Evolutionary conservation across 2,329 filamentous ascomycete genomes (phyloP).

Genomic region (Calonectria ilicicola): DNA sequence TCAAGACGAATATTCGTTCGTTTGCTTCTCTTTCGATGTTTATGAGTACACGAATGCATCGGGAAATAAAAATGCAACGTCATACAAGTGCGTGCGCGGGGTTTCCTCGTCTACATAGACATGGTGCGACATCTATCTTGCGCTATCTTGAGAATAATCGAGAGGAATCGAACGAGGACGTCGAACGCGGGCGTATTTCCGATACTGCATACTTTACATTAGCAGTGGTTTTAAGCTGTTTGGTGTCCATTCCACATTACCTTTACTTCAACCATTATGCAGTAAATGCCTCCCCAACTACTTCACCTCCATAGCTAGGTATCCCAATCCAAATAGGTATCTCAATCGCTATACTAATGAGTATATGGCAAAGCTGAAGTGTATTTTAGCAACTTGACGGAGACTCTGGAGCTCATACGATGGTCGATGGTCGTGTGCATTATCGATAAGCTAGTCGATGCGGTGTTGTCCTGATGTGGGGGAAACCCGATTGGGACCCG

Average conservation of each 20-base stretch:
- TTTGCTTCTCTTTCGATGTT: background rate
- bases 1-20: background rate
- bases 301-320: background rate
- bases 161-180: background rate
- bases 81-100: background rate
- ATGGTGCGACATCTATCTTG: background rate
- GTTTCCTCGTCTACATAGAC: background rate
- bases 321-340: too few species aligned
- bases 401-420: background rate
- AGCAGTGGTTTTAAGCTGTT: background rate
- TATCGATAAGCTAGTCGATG: background rate
- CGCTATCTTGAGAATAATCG: background rate
- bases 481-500: background rate
- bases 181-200: background rate
- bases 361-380: background rate
- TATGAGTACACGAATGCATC: slow-evolving; percentile 22
- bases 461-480: background rate
- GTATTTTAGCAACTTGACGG: background rate
- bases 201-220: background rate
- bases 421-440: background rate
- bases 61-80: background rate
- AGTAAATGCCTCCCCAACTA: background rate
- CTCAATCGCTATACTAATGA: background rate
- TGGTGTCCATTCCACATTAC: background rate
- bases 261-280: background rate